Base-by-base conservation (phyloP, 202 grass and related monocot genomes). In the Musa balbisiana region DNA sequence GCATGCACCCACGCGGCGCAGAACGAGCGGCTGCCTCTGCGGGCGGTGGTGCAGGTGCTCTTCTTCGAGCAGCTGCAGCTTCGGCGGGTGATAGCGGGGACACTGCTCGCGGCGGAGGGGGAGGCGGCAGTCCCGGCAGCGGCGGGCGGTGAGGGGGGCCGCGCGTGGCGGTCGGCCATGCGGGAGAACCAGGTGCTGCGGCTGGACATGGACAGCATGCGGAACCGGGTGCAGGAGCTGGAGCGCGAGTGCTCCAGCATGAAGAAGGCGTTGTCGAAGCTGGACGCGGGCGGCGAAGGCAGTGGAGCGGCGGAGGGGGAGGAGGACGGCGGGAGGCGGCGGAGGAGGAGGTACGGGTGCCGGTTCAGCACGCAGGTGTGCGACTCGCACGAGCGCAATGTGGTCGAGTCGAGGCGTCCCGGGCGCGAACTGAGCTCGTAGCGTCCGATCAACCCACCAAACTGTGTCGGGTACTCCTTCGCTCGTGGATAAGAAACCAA, bases 1-100 rank as follows among this genome's bases (percentile, higher is more conserved):
- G 92, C 92, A 55, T 96, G 92, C 87, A 92, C 87, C 52, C 92
- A 96, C 81, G 92, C 92, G 17, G 92, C 89, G 73, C 92, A 96
- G 86, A 96, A 96, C 55, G 89, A 96, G 81, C 83, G 83, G 43
- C 87, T 96, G 68, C 92, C 92, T 53, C 87, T 96, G 74, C 87
- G 92, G 12, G 85, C 89, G 9, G 92, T 96, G 62, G 88, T 96
- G 52, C 92, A 96, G 77, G 92, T 96, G 78, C 92, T 96, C 79
- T 96, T 96, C 85, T 96, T 96, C 83, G 89, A 92, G 84, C 92
- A 96, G 85, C 83, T 92, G 17, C 92, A 96, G 84, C 86, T 96
- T 54, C 84, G 89, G 33, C 84, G 82, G 10, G 89, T 89, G 21
- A 89, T 96, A 76, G n/a, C 90, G 1, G 59, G 84, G 79, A 88